Base-by-base conservation (phyloP, 805 yeast species). In the Hermanozyma aechmeae region DNA sequence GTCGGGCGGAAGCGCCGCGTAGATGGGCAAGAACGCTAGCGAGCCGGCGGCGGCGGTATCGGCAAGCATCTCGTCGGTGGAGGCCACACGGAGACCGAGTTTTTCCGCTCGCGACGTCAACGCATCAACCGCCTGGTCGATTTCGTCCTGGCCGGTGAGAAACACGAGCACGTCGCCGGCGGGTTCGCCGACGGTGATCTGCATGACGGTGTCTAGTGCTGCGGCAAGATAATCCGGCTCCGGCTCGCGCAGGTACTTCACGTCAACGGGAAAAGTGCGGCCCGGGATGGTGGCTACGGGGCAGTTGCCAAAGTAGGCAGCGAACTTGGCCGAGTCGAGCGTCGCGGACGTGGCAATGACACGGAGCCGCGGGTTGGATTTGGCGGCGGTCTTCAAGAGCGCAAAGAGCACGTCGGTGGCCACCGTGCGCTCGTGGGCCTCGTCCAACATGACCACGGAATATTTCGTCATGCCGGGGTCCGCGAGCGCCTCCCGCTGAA, bases 391-490 rank as follows among this genome's bases (percentile, higher is more conserved):
- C 43, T 84, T 79, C 34, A 92, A 57, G 22, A 92, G 62, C 0
- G 95, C 95, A 60, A 92, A 82, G 12, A 89, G 58, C 15, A 92
- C 79, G 63, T 92, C 98, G 0, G 97, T 92, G 0, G 93, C 84
- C 16, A 92, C 71, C 1, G 97, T 89, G 33, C 98, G 68, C 51
- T 92, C 98, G 50, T 92, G 98, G 0, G 98, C 98, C 54, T 89
- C 98, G 56, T 89, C 98, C 27, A 89, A 78, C 80, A 89, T 86
- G 32, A 89, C 65, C 1, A 82, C 94, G 2, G 92, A 73, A 48
- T 87, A 89, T 2, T 56, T 58, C 1, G 65, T 53, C 23, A 87
- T 54, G 24, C 72, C 72, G 0, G 93, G 83, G 48, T 87, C 96
- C 1, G 69, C 61, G 19, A 87, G 56, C 39, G 84, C 79, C 54